phyloP scores from a whole-genome alignment of 257 asterid genomes.

The Voacanga thouarsii region DNA sequence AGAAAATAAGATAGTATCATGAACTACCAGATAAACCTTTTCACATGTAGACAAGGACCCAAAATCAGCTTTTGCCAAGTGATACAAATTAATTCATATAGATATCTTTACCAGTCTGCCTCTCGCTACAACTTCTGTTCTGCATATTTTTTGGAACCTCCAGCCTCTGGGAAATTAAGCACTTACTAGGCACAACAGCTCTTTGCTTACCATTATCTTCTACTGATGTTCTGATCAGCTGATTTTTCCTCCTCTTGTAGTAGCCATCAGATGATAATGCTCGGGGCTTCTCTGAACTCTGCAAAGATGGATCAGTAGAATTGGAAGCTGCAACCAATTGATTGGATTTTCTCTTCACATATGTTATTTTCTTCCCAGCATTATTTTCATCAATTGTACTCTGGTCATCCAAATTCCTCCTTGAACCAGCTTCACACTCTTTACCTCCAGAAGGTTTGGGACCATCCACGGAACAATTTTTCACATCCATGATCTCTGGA shows the following conservation, averaged over 20 bases:
- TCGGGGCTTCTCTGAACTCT: conserved; percentile 35
- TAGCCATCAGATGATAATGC: conserved; percentile 58
- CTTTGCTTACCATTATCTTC: conserved; percentile 37
- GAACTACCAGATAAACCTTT: neutral
- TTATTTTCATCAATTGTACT: conserved; percentile 38
- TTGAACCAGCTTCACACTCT: conserved; percentile 39
- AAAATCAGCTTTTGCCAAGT: neutral
- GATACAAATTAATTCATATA: conserved; percentile 1
- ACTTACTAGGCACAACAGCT: conserved; percentile 24
- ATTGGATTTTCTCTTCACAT: conserved; percentile 69
- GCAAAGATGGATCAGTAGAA: conserved; percentile 28
- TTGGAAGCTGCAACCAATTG: conserved; percentile 77
- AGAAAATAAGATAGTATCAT: neutral
- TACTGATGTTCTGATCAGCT: conserved; percentile 71
- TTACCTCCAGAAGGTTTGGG: conserved; percentile 30
- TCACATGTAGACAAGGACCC: neutral
- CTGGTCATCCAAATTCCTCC: conserved; percentile 40
- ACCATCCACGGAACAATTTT: conserved; percentile 27
- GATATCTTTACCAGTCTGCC: conserved; percentile 34
- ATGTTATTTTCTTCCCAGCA: conserved; percentile 43
- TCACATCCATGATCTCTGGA: conserved; percentile 10
- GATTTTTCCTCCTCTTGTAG: conserved; percentile 77
- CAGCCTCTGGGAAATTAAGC: conserved; percentile 25
- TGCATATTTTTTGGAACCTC: conserved; percentile 29
- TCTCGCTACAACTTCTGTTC: conserved; percentile 26